Evolutionary conservation across 345 rosid genomes (phyloP).

Genomic region (Odontarrhena argentea): DNA sequence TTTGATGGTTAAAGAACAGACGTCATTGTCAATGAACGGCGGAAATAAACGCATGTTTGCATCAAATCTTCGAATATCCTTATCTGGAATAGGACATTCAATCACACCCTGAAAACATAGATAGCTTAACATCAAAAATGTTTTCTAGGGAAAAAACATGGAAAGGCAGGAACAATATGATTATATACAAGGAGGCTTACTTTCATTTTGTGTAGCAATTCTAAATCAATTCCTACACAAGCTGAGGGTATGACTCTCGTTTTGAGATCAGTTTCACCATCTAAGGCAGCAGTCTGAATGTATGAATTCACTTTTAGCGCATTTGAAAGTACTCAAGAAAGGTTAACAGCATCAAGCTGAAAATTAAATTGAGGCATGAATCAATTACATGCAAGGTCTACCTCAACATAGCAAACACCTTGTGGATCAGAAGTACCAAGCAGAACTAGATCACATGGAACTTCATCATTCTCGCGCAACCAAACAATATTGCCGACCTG

Average conservation of each 20-base stretch:
- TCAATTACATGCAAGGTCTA: slow-evolving; percentile 32
- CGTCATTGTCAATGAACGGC: slow-evolving; percentile 92
- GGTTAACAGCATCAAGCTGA: slow-evolving; percentile 12
- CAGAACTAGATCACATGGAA: slow-evolving; percentile 97
- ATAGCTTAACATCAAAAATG: slow-evolving; percentile 18
- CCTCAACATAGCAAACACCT: slow-evolving; percentile 94
- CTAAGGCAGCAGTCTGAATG: slow-evolving; percentile 90
- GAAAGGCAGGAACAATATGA: slow-evolving; percentile 7
- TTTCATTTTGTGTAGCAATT: slow-evolving; percentile 91
- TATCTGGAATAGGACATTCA: slow-evolving; percentile 95
- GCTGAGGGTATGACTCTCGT: slow-evolving; percentile 87
- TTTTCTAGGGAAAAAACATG: not conserved
- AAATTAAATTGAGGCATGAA: slow-evolving; percentile 19
- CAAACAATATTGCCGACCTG: slow-evolving; percentile 88
- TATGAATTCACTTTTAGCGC: slow-evolving; percentile 33
- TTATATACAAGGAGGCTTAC: slow-evolving; percentile 43
- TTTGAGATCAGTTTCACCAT: slow-evolving; percentile 98
- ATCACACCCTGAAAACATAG: slow-evolving; percentile 75
- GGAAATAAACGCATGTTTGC: slow-evolving; percentile 95
- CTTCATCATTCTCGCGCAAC: slow-evolving; percentile 99
- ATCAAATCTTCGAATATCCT: slow-evolving; percentile 96
- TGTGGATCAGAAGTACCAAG: slow-evolving; percentile 93
- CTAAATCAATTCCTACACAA: slow-evolving; percentile 88
- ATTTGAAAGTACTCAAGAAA: slow-evolving; percentile 18
- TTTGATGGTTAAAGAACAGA: slow-evolving; percentile 89